Evolutionary conservation across 805 yeast genomes (phyloP), one percentile per base, ranked within the genome.

Genomic region (Suhomyces xylopsoci): DNA sequence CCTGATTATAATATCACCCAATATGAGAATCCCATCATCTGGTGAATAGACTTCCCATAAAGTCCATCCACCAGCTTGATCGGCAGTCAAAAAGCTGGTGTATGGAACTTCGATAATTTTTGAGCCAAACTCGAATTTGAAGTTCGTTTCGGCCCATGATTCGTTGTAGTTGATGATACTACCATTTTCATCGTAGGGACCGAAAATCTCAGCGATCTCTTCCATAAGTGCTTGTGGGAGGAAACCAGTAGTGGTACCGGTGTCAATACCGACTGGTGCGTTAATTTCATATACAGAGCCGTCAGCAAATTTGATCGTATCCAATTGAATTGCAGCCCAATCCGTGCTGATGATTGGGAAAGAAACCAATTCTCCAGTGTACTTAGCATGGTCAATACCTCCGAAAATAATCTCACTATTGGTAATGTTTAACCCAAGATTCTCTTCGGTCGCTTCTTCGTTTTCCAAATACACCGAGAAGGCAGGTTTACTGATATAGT

Each of bases 381-480:
- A 85, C 66, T 85, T 85, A 36, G 81, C 76, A 54, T 78, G 81
- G 61, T 87, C 93, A 25, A 84, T 78, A 26, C 85, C 94, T 45
- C 93, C 92, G 71, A 87, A 87, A 45, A 87, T 64, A 17, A 87
- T 70, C 20, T 14, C 42, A 38, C 42, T 22, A 38, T 38, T 38
- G 42, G 42, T 38, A 2, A 17, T 4, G 9, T 17, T 12, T 3
- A 7, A 3, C 2, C 7, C 10, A 2, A 0, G 3, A 9, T 28
- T 17, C 8, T 34, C 34, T 1, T 6, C 24, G 9, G 20, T 34
- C n/a, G 24, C 24, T 38, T 38, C 42, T 38, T 19, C 42, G 24
- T 17, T 17, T 38, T 38, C 42, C 30, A 46, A 46, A n/a, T 46
- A 46, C 1, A 46, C 8, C 7, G 43, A 46, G 20, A 30, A 32